Conservation (phyloP, 768 basidiomycete species). For the Ramaria rubella region DNA sequence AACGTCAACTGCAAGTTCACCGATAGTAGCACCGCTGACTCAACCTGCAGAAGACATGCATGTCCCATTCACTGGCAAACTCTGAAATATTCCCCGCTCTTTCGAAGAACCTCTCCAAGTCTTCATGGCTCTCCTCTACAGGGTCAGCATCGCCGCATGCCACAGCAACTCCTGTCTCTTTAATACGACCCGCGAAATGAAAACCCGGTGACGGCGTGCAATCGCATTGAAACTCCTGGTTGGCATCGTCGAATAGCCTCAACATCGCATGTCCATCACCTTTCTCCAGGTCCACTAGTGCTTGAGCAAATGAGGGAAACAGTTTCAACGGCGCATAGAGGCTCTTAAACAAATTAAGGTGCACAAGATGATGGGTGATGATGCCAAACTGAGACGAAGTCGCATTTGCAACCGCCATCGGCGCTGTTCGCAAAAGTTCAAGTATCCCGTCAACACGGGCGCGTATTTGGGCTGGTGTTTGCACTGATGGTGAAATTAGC, state of each 20-base stretch:
- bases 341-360: constrained; percentile 19
- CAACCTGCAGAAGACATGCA: constrained; percentile 1
- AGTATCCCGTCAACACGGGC: constrained; percentile 10
- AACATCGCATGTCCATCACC: constrained; percentile 22
- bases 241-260: background rate
- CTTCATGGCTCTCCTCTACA: constrained; percentile 9
- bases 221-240: constrained; percentile 1
- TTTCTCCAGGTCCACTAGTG: constrained; percentile 20
- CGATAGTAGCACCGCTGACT: background rate
- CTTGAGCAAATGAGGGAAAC: background rate
- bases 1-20: background rate
- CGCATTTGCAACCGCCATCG: background rate
- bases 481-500: constrained; percentile 21
- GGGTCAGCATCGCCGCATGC: constrained; percentile 15
- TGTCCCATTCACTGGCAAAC: constrained; percentile 16
- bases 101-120: constrained; percentile 11
- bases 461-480: constrained; percentile 15
- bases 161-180: constrained; percentile 10
- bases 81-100: constrained; percentile 8
- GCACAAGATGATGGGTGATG: constrained; percentile 12
- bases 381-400: background rate
- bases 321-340: constrained; percentile 5
- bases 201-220: background rate
- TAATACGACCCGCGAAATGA: too few species aligned
- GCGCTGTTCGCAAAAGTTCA: background rate